Evolutionary conservation across 805 yeast species (phyloP), one percentile per base, ranked within the genome.

Genomic region (Metschnikowia chrysomelidarum): DNA sequence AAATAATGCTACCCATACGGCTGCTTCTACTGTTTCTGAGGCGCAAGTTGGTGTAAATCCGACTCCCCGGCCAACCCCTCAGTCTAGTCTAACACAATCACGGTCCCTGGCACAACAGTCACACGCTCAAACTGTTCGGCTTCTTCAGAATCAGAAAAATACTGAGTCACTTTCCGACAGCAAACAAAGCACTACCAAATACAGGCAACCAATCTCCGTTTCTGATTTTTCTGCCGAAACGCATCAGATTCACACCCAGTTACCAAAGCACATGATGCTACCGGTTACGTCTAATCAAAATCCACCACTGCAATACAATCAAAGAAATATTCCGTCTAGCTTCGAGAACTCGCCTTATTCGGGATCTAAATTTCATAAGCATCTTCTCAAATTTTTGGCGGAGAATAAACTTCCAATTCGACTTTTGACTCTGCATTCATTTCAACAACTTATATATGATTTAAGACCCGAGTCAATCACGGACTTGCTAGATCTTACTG

Each of bases 391-490:
- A 43, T 76, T 75, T 38, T 51, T 75, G 24, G 62, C 69, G 11
- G 80, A 75, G n/a, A 72, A 76, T 52, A 73, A 73, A 47, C 54
- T 76, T 8, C 66, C 76, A 0, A 62, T 74, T 19, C 59, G 57
- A 15, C 66, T 68, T 7, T 69, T 74, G n/a, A 71, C 69, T 52
- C 67, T 76, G 32, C 69, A 60, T 15, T 62, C 76, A 7, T 76
- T 76, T 47, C 72, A 71, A 49, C 79, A 75, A 43, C 49, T 76
- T 26, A 58, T 76, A 11, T 69, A 65, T 46, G 76, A 76, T 27
- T 58, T 76, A 41, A 60, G 73, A 33, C 71, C 77, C 0, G 74
- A 67, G 20, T 66, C 75, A 1, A 56, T 75, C 3, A 42, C 51
- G 2, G 80, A 75, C 41, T 54, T 76, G 43, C 53, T 61, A 27